Base-by-base conservation (phyloP, 2,329 filamentous ascomycete species). In the Zymoseptoria brevis region DNA sequence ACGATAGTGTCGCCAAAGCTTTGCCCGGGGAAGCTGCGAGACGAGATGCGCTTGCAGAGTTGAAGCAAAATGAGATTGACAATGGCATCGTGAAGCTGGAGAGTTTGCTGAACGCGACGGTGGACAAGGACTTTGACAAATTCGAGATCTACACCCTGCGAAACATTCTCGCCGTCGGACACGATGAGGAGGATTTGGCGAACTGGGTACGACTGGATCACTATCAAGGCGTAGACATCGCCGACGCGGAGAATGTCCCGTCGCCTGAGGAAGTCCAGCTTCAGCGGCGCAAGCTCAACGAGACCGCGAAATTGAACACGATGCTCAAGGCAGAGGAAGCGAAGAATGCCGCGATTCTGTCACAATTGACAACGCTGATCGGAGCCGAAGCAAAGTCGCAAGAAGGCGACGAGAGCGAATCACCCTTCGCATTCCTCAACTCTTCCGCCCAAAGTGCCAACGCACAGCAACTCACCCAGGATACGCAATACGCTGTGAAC, bases 121-220 rank as follows among this genome's bases (percentile, higher is more conserved):
- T 80, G 5, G 78, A 80, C 63, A 75, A 75, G 67, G 79, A 80
- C 59, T 80, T 80, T 62, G 78, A 80, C 68, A 77, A 77, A 55
- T 70, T 80, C 58, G 78, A 80, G 77, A 88, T 99, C 58, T 96
- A 93, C 76, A 87, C 90, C 55, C 80, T 99, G 78, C 81, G 90
- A 65, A 96, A 96, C 83, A 54, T 83, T 9, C 67, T 80, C 55
- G 76, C 75, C 51, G 71, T 80, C 41, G 75, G 75, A 26, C 71
- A 86, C 26, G 67, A 68, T 49, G 71, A 73, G 24, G 70, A 73
- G 51, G 88, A 93, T 62, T 79, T 87, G 53, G 77, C 88, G 68
- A 82, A 84, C 59, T 96, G 88, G 84, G 86, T 97, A 64, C 80
- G 87, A 56, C 78, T 99, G 64, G 83, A 83, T 53, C 93, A 97